Percentiles rank a stretch among this genome's conserved stretches.
phyloP scores from a whole-genome alignment of 108 stramenopile species.

The Cyclotella atomus region DNA sequence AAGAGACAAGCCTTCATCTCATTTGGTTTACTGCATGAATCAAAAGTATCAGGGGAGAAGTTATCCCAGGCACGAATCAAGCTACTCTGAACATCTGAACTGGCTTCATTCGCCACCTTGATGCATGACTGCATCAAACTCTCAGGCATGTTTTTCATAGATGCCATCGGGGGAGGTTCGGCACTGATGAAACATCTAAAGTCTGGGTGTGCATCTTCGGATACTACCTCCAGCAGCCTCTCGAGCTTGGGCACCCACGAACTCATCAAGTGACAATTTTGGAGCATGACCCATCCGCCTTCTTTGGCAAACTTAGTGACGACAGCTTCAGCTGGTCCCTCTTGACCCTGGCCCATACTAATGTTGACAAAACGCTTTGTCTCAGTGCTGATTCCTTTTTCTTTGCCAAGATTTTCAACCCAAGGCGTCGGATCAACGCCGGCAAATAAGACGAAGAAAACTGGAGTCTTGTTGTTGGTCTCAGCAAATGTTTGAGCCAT shows the following conservation, averaged over 20 bases:
- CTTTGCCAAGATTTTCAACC: conserved; percentile 73
- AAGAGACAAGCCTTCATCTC: conserved; percentile 85
- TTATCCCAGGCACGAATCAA: conserved; percentile 77
- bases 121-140: conserved; percentile 73
- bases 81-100: conserved; percentile 79
- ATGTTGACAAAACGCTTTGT: conserved; percentile 79
- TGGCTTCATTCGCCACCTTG: conserved; percentile 87
- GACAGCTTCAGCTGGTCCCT: conserved; percentile 67
- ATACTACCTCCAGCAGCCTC: conserved; percentile 71
- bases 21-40: conserved; percentile 63
- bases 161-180: conserved; percentile 76
- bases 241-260: conserved; percentile 82
- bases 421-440: conserved; percentile 85
- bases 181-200: conserved; percentile 87
- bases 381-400: conserved; percentile 58
- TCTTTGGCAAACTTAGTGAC: conserved; percentile 59
- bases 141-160: conserved; percentile 83
- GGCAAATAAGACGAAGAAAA: conserved; percentile 85
- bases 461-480: conserved; percentile 63
- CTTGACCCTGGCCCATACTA: conserved; percentile 88
- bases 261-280: conserved; percentile 87
- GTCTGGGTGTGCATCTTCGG: conserved; percentile 67
- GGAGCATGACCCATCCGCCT: conserved; percentile 90
- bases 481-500: conserved; percentile 66
- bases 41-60: conserved; percentile 56